phyloP scores from a whole-genome alignment of 1,284 basidiomycete genomes.

The Cryptococcus amylolentus region DNA sequence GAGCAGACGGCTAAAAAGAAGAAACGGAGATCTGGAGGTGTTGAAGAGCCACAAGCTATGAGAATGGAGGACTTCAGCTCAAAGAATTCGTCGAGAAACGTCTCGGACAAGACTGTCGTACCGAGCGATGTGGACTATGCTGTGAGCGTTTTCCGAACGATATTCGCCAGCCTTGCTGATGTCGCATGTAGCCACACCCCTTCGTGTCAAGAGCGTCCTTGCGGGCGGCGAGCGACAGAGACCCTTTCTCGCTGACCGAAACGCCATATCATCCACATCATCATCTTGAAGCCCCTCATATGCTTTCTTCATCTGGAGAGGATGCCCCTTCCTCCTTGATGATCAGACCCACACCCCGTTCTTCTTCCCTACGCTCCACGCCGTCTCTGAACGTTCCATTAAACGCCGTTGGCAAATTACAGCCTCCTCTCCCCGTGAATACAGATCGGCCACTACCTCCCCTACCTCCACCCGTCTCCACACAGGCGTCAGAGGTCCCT shows the following conservation, averaged over 20 bases:
- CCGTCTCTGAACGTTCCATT: slow-evolving; percentile 3
- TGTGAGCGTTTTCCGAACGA: slow-evolving; percentile 2
- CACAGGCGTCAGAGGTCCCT: neutral
- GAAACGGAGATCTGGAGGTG: slow-evolving; percentile 11
- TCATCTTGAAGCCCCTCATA: neutral
- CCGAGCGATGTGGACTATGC: neutral
- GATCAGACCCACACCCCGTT: slow-evolving; percentile 3
- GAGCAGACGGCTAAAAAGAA: slow-evolving; percentile 27
- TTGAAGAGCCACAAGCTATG: slow-evolving; percentile 21
- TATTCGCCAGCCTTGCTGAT: slow-evolving; percentile 4
- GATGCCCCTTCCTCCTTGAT: slow-evolving; percentile 1
- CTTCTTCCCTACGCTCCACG: slow-evolving; percentile 6
- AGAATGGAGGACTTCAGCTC: slow-evolving; percentile 34
- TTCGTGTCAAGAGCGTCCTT: slow-evolving; percentile 19
- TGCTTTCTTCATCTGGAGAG: neutral
- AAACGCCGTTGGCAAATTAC: slow-evolving; percentile 10
- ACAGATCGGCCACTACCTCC: slow-evolving; percentile 33
- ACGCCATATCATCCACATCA: slow-evolving; percentile 1
- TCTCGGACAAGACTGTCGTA: slow-evolving; percentile 1
- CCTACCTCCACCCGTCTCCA: slow-evolving; percentile 14
- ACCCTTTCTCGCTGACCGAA: slow-evolving; percentile 3
- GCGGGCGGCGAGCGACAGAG: slow-evolving; percentile 23
- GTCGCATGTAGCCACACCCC: slow-evolving; percentile 5
- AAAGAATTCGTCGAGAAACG: neutral
- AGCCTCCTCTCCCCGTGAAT: slow-evolving; percentile 20